Conservation (phyloP, 768 basidiomycete species). For the Phylloporus rhodoxanthus region DNA sequence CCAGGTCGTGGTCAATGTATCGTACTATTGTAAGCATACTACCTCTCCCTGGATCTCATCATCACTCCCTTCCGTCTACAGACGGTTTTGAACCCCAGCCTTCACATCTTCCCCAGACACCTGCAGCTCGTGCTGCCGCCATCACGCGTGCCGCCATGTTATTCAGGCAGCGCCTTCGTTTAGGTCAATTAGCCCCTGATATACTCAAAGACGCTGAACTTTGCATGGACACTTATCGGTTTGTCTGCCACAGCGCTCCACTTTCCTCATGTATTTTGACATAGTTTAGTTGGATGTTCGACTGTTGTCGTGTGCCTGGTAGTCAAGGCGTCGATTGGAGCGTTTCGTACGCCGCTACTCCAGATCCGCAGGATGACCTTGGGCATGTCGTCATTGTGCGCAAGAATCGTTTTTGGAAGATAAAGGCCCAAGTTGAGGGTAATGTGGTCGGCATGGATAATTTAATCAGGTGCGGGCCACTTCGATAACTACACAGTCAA, state of each 20-base stretch:
- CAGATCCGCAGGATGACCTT: conserved; percentile 34
- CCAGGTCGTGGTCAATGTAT: conserved; percentile 83
- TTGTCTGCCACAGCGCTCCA: conserved; percentile 5
- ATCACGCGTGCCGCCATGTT: conserved; percentile 67
- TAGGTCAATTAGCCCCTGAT: conserved; percentile 61
- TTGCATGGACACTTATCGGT: conserved; percentile 88
- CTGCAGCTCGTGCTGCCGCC: conserved; percentile 63
- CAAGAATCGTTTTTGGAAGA: conserved; percentile 79
- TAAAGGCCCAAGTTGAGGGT: conserved; percentile 54
- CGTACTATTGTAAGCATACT: conserved; percentile 74
- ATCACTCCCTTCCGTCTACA: conserved; percentile 26
- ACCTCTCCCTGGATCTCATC: neutral
- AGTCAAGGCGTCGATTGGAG: conserved; percentile 72
- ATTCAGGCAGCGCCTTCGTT: conserved; percentile 65
- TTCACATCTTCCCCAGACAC: conserved; percentile 48
- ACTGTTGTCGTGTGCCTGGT: conserved; percentile 79
- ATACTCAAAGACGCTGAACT: conserved; percentile 60
- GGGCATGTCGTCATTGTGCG: conserved; percentile 85
- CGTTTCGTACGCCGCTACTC: conserved; percentile 54
- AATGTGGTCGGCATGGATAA: conserved; percentile 59
- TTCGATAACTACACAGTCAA: neutral
- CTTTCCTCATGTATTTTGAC: neutral
- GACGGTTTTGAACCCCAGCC: conserved; percentile 77
- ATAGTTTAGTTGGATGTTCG: conserved; percentile 77
- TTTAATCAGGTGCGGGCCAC: conserved; percentile 48